A percentile compares a stretch with the other conserved stretches of the same genome.
phyloP scores from a whole-genome alignment of 2,329 filamentous ascomycete genomes.

The Didymellaceae sp. region DNA sequence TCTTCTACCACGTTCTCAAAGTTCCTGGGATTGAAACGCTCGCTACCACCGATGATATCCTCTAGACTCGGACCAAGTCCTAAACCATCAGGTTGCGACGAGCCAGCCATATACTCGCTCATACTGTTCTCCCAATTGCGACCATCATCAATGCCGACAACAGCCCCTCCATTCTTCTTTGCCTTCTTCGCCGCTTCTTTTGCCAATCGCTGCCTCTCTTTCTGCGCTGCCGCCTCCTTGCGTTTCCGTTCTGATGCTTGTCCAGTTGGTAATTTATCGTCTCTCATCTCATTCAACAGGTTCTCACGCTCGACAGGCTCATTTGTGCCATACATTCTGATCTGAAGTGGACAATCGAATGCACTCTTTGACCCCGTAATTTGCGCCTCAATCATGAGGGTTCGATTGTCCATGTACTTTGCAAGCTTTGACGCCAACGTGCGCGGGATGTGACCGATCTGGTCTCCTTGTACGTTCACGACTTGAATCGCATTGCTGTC shows the following conservation, averaged over 20 bases:
- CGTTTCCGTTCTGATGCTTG: conserved; percentile 53
- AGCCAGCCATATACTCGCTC: conserved; percentile 35
- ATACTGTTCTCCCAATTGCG: conserved; percentile 40
- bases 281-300: conserved; percentile 68
- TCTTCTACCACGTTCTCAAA: conserved; percentile 70
- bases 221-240: conserved; percentile 61
- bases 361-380: conserved; percentile 69
- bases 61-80: conserved; percentile 60
- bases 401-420: conserved; percentile 63
- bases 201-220: conserved; percentile 59
- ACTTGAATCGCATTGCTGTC: conserved; percentile 75
- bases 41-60: conserved; percentile 69
- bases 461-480: conserved; percentile 74
- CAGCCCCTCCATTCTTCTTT: conserved; percentile 44
- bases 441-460: conserved; percentile 81
- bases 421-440: conserved; percentile 73
- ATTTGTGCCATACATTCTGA: conserved; percentile 73
- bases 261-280: conserved; percentile 64
- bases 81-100: conserved; percentile 33
- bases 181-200: conserved; percentile 43
- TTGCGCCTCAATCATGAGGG: conserved; percentile 71
- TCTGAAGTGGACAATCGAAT: conserved; percentile 74
- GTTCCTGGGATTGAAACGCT: conserved; percentile 71
- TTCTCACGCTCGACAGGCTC: conserved; percentile 59
- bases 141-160: conserved; percentile 33